These are phyloP conservation scores for Dichomitus squalens DNA, from an alignment of 1,284 basidiomycete genomes.

Conservation along the genomic window DNA sequence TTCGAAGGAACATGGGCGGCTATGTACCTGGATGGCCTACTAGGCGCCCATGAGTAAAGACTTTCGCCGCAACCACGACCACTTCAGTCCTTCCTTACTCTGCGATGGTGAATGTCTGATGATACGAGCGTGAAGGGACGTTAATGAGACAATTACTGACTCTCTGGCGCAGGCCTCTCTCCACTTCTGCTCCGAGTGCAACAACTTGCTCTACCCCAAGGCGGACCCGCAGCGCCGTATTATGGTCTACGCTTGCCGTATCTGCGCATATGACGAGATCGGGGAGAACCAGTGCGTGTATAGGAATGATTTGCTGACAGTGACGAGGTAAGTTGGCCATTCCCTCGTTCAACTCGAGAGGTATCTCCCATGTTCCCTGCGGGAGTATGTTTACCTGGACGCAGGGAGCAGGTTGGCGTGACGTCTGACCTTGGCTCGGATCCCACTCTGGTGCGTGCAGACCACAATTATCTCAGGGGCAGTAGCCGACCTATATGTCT, in stretches of 20 bases:
- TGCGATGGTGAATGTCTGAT: neutral
- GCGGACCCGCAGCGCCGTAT: constrained; percentile 86
- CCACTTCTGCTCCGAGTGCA: constrained; percentile 90
- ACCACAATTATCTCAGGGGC: neutral
- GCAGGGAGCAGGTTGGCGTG: constrained; percentile 90
- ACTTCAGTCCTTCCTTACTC: neutral
- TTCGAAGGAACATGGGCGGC: neutral
- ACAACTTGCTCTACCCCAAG: constrained; percentile 93
- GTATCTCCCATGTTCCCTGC: neutral
- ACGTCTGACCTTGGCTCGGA: constrained; percentile 90
- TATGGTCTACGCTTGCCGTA: constrained; percentile 92
- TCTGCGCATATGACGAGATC: constrained; percentile 88
- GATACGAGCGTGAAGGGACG: no score
- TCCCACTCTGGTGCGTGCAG: constrained; percentile 77
- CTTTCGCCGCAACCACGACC: neutral
- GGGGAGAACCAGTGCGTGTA: constrained; percentile 91
- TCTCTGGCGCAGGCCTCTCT: constrained; percentile 60
- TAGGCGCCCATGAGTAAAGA: neutral
- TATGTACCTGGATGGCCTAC: neutral
- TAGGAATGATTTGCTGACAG: constrained; percentile 90
- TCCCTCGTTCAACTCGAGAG: neutral
- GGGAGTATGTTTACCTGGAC: neutral
- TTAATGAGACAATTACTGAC: neutral
- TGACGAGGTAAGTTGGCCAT: constrained; percentile 76
- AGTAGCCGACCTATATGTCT: neutral